phyloP scores from a whole-genome alignment of 441 rosid genomes.

The Pelargonium australe region DNA sequence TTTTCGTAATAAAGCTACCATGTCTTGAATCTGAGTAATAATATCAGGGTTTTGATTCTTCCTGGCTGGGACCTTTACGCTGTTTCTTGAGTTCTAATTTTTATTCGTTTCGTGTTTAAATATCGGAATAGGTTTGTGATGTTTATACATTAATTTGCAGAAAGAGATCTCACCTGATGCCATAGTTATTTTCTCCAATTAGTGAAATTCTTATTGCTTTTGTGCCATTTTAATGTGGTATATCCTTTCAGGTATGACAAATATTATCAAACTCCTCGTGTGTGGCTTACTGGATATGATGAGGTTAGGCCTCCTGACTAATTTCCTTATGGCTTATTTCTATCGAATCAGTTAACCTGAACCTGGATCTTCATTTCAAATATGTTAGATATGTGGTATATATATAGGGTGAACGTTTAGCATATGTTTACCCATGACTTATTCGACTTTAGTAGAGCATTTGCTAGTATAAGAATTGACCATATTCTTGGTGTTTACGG shows the following conservation, averaged over 20 bases:
- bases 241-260: constrained; percentile 69
- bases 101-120: no score
- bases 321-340: constrained; percentile 19
- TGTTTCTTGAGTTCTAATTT: no score
- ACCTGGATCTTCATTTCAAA: not conserved
- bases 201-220: constrained; percentile 1
- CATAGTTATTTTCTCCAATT: not conserved
- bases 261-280: constrained; percentile 98
- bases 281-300: constrained; percentile 98
- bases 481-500: constrained; percentile 10
- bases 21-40: no score
- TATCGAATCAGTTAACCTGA: constrained; percentile 8
- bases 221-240: not conserved
- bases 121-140: not conserved
- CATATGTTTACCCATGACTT: no score
- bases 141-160: not conserved
- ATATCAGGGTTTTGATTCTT: no score
- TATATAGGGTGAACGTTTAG: no score
- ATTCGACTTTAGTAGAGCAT: no score
- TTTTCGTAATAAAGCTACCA: constrained; percentile 2
- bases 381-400: no score
- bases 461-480: no score
- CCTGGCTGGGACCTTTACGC: no score
- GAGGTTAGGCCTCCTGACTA: constrained; percentile 47
- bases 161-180: not conserved